These are phyloP conservation scores for Termitomyces sp. DNA, from an alignment of 1,284 basidiomycete species.

Conservation along the genomic window DNA sequence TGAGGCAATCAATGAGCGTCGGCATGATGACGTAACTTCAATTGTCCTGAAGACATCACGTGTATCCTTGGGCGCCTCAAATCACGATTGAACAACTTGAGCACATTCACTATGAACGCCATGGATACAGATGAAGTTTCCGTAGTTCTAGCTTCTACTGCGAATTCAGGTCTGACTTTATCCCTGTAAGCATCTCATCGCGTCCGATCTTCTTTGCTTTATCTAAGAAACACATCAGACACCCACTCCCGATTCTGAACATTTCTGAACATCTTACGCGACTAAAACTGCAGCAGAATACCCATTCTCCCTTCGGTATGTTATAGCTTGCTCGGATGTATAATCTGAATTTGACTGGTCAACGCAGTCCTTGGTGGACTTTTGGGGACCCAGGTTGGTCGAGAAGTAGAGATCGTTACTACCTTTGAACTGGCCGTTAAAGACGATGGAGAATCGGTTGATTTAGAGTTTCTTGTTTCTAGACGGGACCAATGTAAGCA, in stretches of 20 bases:
- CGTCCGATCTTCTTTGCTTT: background rate
- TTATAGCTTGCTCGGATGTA: background rate
- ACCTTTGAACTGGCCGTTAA: slow-evolving; percentile 85
- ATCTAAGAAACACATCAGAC: slow-evolving; percentile 44
- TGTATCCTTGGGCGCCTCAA: background rate
- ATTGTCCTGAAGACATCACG: slow-evolving; percentile 1
- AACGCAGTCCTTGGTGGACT: slow-evolving; percentile 82
- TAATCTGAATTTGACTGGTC: slow-evolving; percentile 1
- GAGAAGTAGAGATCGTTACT: slow-evolving; percentile 95
- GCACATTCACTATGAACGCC: slow-evolving; percentile 43
- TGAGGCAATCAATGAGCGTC: too few species aligned
- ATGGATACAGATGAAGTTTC: slow-evolving; percentile 76
- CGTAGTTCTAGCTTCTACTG: slow-evolving; percentile 64
- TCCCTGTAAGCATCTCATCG: slow-evolving; percentile 53
- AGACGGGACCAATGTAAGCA: slow-evolving; percentile 85
- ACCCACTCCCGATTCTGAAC: slow-evolving; percentile 94
- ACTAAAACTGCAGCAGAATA: slow-evolving; percentile 67
- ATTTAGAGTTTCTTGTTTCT: slow-evolving; percentile 78
- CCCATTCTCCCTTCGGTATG: slow-evolving; percentile 61
- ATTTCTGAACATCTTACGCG: slow-evolving; percentile 95
- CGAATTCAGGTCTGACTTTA: slow-evolving; percentile 64
- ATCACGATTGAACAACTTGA: background rate
- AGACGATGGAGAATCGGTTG: slow-evolving; percentile 50
- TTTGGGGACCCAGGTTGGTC: slow-evolving; percentile 90
- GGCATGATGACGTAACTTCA: too few species aligned